Conservation (phyloP, 2,329 filamentous ascomycete species). For the Ampelomyces quisqualis region DNA sequence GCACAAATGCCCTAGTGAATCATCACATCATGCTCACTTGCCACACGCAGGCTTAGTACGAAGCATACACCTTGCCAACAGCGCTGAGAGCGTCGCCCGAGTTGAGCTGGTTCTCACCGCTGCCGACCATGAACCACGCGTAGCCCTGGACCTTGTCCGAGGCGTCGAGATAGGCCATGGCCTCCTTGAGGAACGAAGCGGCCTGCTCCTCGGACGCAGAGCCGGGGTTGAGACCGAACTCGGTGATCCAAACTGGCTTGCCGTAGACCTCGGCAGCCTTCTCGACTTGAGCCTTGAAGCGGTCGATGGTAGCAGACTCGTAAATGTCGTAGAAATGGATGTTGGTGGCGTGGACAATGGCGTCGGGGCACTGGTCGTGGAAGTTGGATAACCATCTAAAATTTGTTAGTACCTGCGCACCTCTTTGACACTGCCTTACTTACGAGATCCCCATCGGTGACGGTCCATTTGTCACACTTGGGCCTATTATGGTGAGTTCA, state of each 20-base stretch:
- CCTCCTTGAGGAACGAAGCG: conserved; percentile 38
- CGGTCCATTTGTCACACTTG: conserved; percentile 35
- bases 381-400: conserved; percentile 36
- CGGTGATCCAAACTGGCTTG: conserved; percentile 43
- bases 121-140: conserved; percentile 43
- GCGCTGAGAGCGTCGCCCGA: conserved; percentile 20
- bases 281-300: conserved; percentile 45
- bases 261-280: conserved; percentile 30
- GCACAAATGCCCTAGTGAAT: conserved; percentile 3
- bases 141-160: conserved; percentile 37
- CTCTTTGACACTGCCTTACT: neutral
- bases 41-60: neutral
- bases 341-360: conserved; percentile 39
- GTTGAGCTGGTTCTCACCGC: conserved; percentile 35
- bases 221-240: conserved; percentile 41
- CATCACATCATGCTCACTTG: neutral
- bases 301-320: conserved; percentile 28
- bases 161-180: conserved; percentile 38
- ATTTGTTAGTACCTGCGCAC: neutral
- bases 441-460: conserved; percentile 27
- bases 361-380: conserved; percentile 37
- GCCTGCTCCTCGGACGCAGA: conserved; percentile 31
- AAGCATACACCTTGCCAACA: conserved; percentile 30
- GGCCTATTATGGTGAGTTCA: conserved; percentile 37
- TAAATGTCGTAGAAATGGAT: conserved; percentile 46